phyloP scores from a whole-genome alignment of 352 stramenopile genomes.

The Phytophthora syringae region DNA sequence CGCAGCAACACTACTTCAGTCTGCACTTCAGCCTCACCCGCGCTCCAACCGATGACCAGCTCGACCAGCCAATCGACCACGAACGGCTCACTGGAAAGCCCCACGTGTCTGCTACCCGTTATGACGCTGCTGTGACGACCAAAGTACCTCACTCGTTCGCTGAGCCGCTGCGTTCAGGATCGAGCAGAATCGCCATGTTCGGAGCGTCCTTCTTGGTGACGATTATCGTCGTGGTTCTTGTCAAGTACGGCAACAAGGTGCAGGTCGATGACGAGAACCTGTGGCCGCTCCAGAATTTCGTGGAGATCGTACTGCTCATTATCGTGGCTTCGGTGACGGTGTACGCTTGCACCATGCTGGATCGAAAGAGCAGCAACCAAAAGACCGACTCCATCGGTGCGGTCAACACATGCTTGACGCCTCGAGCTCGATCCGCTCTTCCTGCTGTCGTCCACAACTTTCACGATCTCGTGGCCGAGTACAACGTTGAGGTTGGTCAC shows the following conservation, averaged over 20 bases:
- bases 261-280: conserved; percentile 41
- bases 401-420: conserved; percentile 13
- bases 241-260: conserved; percentile 37
- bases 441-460: conserved; percentile 23
- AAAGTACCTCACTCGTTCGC: conserved; percentile 36
- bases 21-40: conserved; percentile 45
- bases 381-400: conserved; percentile 6
- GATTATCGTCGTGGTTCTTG: conserved; percentile 36
- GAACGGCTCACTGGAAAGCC: conserved; percentile 17
- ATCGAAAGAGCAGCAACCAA: conserved; percentile 6
- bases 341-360: conserved; percentile 23
- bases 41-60: conserved; percentile 13
- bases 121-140: conserved; percentile 4
- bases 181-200: conserved; percentile 36
- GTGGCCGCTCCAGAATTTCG: conserved; percentile 56
- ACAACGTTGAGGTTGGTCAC: conserved; percentile 30
- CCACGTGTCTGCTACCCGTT: conserved; percentile 4
- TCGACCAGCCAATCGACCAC: conserved; percentile 41
- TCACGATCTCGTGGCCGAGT: conserved; percentile 26
- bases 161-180: conserved; percentile 39
- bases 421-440: conserved; percentile 10
- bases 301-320: conserved; percentile 51
- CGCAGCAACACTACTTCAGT: conserved; percentile 24
- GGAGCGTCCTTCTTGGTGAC: conserved; percentile 33
- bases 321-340: conserved; percentile 27